Evolutionary conservation across 495 filamentous ascomycete genomes (phyloP).

Genomic region (Penicillium macrosclerotiorum): DNA sequence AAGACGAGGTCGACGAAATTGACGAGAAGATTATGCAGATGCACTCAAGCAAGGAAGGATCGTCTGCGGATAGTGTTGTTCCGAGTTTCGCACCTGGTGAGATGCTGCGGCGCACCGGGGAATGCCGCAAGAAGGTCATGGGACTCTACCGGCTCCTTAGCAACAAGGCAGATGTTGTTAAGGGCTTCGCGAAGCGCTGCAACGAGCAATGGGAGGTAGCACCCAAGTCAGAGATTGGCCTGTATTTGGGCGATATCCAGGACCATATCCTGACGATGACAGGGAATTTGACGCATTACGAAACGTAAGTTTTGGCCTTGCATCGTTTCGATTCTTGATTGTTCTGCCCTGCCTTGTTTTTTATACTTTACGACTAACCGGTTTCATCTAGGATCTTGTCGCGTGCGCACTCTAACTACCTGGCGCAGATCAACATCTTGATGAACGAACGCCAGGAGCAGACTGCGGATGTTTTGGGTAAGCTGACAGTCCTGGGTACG

Average conservation of each 20-base stretch:
- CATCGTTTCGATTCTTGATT: neutral
- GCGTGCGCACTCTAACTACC: constrained; percentile 91
- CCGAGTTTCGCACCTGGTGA: constrained; percentile 63
- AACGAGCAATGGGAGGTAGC: constrained; percentile 98
- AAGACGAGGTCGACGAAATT: constrained; percentile 86
- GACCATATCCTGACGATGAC: constrained; percentile 99
- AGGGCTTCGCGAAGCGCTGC: constrained; percentile 97
- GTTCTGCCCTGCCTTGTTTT: too few relatives aligned
- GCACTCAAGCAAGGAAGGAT: constrained; percentile 57
- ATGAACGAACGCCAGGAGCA: constrained; percentile 98
- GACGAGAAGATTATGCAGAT: constrained; percentile 77
- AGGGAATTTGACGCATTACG: constrained; percentile 88
- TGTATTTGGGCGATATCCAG: constrained; percentile 96
- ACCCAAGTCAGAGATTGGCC: constrained; percentile 87
- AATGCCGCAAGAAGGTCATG: constrained; percentile 97
- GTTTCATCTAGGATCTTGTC: constrained; percentile 71
- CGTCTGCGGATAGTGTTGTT: constrained; percentile 24
- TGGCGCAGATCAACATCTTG: constrained; percentile 89
- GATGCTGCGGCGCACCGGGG: constrained; percentile 87
- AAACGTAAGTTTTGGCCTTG: constrained; percentile 63
- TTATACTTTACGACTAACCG: too few relatives aligned
- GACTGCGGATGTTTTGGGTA: constrained; percentile 90
- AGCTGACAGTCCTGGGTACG: constrained; percentile 91
- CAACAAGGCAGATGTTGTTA: constrained; percentile 98
- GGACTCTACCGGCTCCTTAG: constrained; percentile 85